Evolutionary conservation across 225 moss, liverwort and hornwort genomes (phyloP).

Genomic region (Takakia lepidozioides): DNA sequence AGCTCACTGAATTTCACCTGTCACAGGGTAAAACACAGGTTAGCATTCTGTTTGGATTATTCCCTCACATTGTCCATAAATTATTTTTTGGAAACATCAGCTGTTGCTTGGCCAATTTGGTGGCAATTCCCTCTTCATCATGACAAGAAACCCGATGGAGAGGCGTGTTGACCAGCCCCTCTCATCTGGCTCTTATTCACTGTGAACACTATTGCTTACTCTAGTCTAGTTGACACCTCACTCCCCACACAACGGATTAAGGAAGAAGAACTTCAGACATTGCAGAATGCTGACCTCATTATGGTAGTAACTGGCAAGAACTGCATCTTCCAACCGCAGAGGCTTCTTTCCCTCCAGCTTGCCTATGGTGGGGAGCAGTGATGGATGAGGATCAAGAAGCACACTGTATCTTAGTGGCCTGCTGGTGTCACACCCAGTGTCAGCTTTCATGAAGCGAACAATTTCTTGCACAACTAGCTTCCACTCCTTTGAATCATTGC

Average conservation of each 20-base stretch:
- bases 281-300: conserved; percentile 61
- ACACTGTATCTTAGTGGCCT: conserved; percentile 88
- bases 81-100: too few species aligned
- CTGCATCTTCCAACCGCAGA: conserved; percentile 84
- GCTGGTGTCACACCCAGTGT: conserved; percentile 73
- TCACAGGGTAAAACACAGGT: too few species aligned
- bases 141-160: too few species aligned
- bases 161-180: too few species aligned
- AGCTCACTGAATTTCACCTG: conserved; percentile 99
- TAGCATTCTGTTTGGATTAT: too few species aligned
- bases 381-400: conserved; percentile 80
- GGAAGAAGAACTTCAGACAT: too few species aligned
- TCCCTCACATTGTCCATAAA: too few species aligned
- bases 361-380: conserved; percentile 27
- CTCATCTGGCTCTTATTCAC: not conserved
- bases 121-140: too few species aligned
- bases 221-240: too few species aligned
- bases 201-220: not conserved
- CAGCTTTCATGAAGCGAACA: conserved; percentile 85
- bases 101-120: too few species aligned
- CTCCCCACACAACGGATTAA: too few species aligned
- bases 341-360: conserved; percentile 45
- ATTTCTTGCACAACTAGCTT: conserved; percentile 86
- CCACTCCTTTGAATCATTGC: conserved; percentile 89
- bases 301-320: conserved; percentile 94